Conservation (phyloP, 345 rosid species). For the Linum tenue region DNA sequence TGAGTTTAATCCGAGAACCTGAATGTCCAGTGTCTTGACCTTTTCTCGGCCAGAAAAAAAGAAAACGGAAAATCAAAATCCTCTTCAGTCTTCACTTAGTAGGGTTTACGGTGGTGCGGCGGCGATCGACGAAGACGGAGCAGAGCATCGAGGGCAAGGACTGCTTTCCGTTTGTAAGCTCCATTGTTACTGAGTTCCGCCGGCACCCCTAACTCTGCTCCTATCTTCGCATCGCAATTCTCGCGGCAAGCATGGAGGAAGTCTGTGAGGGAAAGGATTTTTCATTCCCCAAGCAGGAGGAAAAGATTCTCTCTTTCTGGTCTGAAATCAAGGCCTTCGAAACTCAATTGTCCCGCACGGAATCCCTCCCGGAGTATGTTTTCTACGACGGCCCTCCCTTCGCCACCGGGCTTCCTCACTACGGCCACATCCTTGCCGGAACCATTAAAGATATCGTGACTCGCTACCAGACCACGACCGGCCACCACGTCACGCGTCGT, state of each 20-base stretch:
- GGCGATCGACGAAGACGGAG: no score
- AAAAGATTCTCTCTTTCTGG: conserved; percentile 53
- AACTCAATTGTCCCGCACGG: conserved; percentile 56
- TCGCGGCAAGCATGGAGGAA: conserved; percentile 53
- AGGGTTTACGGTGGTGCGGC: no score
- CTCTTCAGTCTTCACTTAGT: no score
- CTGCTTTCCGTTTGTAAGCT: no score
- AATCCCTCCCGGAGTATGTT: conserved; percentile 57
- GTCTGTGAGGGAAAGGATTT: conserved; percentile 86
- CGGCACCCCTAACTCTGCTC: conserved; percentile 3
- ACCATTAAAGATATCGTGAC: conserved; percentile 94
- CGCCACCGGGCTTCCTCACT: conserved; percentile 96
- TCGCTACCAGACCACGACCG: conserved; percentile 78
- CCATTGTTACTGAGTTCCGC: not conserved
- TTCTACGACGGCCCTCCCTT: conserved; percentile 98
- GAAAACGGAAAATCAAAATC: no score
- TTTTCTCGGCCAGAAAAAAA: no score
- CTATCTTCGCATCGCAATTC: not conserved
- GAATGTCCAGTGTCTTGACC: no score
- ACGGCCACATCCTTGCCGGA: conserved; percentile 95
- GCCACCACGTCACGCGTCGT: conserved; percentile 87
- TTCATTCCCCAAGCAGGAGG: conserved; percentile 75
- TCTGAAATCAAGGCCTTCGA: conserved; percentile 64
- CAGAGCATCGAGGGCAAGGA: no score
- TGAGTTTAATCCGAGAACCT: no score